Evolutionary conservation across 2,329 filamentous ascomycete genomes (phyloP).

Genomic region (Peltaster fructicola): DNA sequence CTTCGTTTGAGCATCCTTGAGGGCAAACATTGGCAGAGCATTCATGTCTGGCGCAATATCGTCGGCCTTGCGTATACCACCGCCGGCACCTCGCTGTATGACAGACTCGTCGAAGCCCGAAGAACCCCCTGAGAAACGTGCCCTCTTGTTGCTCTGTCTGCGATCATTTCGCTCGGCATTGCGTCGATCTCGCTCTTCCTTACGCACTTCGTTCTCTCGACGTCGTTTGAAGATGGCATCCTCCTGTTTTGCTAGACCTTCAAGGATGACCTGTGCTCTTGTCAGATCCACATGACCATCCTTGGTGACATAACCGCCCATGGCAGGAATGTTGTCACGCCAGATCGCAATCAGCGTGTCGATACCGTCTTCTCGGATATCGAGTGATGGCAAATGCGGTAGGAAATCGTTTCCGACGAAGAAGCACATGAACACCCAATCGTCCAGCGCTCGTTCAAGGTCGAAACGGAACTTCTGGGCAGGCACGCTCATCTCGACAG

Average conservation of each 20-base stretch:
- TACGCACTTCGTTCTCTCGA: conserved; percentile 69
- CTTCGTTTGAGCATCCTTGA: conserved; percentile 35
- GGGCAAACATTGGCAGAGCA: conserved; percentile 39
- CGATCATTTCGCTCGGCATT: conserved; percentile 52
- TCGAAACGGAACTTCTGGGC: conserved; percentile 77
- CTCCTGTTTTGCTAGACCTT: conserved; percentile 80
- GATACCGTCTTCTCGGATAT: conserved; percentile 93
- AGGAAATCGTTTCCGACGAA: conserved; percentile 98
- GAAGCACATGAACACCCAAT: conserved; percentile 99
- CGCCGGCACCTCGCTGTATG: conserved; percentile 16
- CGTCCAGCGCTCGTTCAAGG: conserved; percentile 81
- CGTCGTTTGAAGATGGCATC: conserved; percentile 81
- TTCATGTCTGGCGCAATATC: conserved; percentile 20
- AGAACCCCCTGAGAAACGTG: conserved; percentile 12
- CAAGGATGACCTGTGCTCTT: conserved; percentile 71
- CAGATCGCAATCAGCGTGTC: conserved; percentile 94
- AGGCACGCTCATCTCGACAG: conserved; percentile 70
- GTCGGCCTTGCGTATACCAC: conserved; percentile 17
- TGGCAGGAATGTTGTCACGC: conserved; percentile 75
- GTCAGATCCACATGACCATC: conserved; percentile 82
- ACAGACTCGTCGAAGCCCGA: conserved; percentile 17
- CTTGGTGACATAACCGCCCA: conserved; percentile 93
- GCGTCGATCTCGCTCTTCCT: conserved; percentile 61
- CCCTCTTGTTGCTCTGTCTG: conserved; percentile 25
- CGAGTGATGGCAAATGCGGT: conserved; percentile 88